Base-by-base conservation (phyloP, 208 protist species). In the Blastocrithidia nonstop region DNA sequence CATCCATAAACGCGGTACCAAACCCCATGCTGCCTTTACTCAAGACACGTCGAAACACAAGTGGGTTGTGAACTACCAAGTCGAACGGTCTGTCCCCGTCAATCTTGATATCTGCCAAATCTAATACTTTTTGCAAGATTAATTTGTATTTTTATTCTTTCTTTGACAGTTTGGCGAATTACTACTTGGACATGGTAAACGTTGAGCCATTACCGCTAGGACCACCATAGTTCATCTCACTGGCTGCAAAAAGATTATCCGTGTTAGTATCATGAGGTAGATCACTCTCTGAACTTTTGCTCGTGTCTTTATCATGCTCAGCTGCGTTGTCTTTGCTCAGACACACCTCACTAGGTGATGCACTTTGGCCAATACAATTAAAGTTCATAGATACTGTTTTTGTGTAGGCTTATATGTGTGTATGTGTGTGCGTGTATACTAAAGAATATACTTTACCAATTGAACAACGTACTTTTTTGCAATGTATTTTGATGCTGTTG, bases 1-100 rank as follows among this genome's bases (percentile, higher is more conserved):
- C 69, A 13, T 78, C 64, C 63, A 78, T 72, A 46, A 63, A 78
- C 17, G 62, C 33, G 46, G 72, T 65, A 17, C 69, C 69, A 1
- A 78, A 57, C 9, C 64, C 69, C 6, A 78, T 3, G n/a, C 53
- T 73, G 33, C 69, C 69, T 6, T 70, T 65, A n/a, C 54, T 27
- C 21, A 78, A 58, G 11, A 78, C 66, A 26, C 54, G 58, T 0
- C 55, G 64, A 54, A 39, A 73, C 9, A 65, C 20, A 9, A 59
- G 31, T 0, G 69, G 69, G 51, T 78, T 53, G 56, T 78, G 43
- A 20, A 78, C 52, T 11, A 60, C 47, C 17, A 78, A 45, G 33
- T 78, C 69, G 39, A 39, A 70, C 13, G 69, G 69, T 7, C 43
- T 25, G 20, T 60, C 45, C 13, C 64, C 69, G 32, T 46, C 55